Base-by-base conservation (phyloP, 306 rosid genomes). In the Phaseolus lunatus region DNA sequence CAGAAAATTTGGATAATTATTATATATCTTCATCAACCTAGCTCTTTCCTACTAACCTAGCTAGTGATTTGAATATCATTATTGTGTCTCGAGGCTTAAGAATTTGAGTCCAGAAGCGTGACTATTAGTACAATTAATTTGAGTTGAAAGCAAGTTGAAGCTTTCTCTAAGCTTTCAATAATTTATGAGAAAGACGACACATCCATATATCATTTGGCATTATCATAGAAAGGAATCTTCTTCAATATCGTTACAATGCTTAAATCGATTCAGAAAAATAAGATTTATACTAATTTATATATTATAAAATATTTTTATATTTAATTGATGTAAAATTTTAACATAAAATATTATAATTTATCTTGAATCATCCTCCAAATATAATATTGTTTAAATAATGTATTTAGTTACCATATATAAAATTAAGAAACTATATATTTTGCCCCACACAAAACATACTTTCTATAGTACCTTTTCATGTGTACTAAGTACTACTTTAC, bases 221-320 rank as follows among this genome's bases (percentile, higher is more conserved):
- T 88, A 48, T 91, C 78, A 24, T 70, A 63, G 8, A 53, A 68
- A 74, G 78, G 92, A 91, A 91, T 91, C 90, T 91, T 71, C 75
- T 73, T 52, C 18, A 79, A 63, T 37, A 19, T 24, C 56, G 14
- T 16, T 9, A 14, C 16, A 0, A 37, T 37, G 33, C 43, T 27
- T 31, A 31, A n/a, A n/a, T n/a, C n/a, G n/a, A n/a, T n/a, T n/a
- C n/a, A n/a, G n/a, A n/a, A n/a, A n/a, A n/a, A n/a, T n/a, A n/a
- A n/a, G n/a, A n/a, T n/a, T n/a, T n/a, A n/a, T n/a, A n/a, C n/a
- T n/a, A n/a, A n/a, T n/a, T n/a, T n/a, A n/a, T n/a, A n/a, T n/a
- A n/a, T n/a, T n/a, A n/a, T n/a, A n/a, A n/a, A n/a, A n/a, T n/a
- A n/a, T n/a, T n/a, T n/a, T n/a, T n/a, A n/a, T n/a, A n/a, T n/a